These are phyloP conservation scores for Fusarium euwallaceae DNA, from an alignment of 2,329 filamentous ascomycete species.

Conservation along the genomic window DNA sequence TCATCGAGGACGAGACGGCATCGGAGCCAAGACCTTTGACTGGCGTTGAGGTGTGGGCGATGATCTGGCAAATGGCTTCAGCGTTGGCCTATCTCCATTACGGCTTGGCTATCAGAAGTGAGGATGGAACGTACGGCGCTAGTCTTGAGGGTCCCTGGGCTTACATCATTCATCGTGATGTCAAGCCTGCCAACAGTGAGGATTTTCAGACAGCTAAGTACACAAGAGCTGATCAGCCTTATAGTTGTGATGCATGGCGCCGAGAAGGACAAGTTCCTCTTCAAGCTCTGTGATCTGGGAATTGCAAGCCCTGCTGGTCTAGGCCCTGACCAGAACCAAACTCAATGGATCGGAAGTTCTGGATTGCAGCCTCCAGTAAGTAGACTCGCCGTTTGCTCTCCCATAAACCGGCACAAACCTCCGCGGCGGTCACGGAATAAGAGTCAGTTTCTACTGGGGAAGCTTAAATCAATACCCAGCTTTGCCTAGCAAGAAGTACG, in stretches of 20 bases:
- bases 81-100: neutral
- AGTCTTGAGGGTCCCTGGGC: neutral
- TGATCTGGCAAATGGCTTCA: neutral
- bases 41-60: neutral
- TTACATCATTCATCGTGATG: neutral
- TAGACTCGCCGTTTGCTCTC: neutral
- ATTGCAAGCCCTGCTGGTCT: neutral
- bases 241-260: neutral
- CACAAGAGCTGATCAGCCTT: neutral
- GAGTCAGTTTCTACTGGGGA: too few species aligned
- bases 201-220: neutral
- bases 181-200: neutral
- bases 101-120: neutral
- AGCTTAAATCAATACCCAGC: too few species aligned
- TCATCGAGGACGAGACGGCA: neutral
- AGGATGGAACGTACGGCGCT: neutral
- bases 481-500: too few species aligned
- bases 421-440: too few species aligned
- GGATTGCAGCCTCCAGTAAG: neutral
- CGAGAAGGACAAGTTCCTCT: neutral
- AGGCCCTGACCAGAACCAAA: neutral
- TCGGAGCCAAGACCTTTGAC: neutral
- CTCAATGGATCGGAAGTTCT: neutral
- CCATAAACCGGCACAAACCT: too few species aligned
- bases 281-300: slow-evolving; percentile 1